Base-by-base conservation (phyloP, 2,329 filamentous ascomycete species). In the Grosmannia serpens region DNA sequence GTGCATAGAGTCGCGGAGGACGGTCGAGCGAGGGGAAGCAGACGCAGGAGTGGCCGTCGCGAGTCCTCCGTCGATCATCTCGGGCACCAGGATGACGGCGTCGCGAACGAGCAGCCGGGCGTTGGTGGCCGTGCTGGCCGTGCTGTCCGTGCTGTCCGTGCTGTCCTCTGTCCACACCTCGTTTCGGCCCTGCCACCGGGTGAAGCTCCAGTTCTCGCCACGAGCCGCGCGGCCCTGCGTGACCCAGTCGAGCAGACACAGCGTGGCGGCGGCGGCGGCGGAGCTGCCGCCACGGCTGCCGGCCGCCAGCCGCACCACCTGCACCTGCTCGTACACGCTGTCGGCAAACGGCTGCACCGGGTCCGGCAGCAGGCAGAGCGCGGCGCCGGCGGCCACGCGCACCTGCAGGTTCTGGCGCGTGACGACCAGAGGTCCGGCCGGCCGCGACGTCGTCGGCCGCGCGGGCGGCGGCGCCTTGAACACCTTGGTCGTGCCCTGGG, bases 191-290 rank as follows among this genome's bases (percentile, higher is more conserved):
- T 78, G 82, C 84, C 94, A 97, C 62, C 79, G 80, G 59, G 80
- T 75, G 61, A 96, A 85, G 64, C 85, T 86, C 94, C 94, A 99
- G 62, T 89, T 80, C 73, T 99, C 94, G 27, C 91, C 91, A 53
- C 88, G 82, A 5, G 94, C 91, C 5, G 79, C 83, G 22, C 94
- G 83, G 9, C 94, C 94, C 67, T 92, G 88, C 2, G 86, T 95
- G 8, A 97, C 91, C 94, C 94, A 99, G 71, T 99, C 94, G 52
- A 96, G 75, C 2, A 95, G 79, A 68, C 91, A 95, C 17, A 97
- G 73, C 47, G 86, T 84, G 2, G 63, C 47, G 1, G 11, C n/a
- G 8, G 5, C 22, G 2, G 22, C 26, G 24, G 31, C 5, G 22
- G 8, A 22, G 2, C 13, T 15, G 15, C 26, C 49, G 5, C 33